Base-by-base conservation (phyloP, 108 stramenopile genomes). In the Nitzschia sp. region DNA sequence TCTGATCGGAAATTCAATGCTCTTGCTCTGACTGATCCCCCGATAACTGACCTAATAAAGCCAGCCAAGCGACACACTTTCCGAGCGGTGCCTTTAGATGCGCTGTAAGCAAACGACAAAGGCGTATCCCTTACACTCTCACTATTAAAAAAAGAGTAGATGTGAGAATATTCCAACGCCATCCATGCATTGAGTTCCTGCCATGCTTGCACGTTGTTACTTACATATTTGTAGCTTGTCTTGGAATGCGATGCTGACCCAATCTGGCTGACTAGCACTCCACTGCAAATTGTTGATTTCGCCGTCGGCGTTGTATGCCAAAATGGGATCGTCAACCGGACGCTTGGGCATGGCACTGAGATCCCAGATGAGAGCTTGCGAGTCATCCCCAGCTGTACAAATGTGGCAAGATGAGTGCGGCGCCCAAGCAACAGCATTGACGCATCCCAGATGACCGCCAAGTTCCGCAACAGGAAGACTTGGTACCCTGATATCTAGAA, bases 281-380 rank as follows among this genome's bases (percentile, higher is more conserved):
- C 99, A 99, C 67, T 96, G 95, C 59, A 99, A 76, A 78, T 95
- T 92, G 71, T 99, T 99, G 66, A 99, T 95, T 75, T 97, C 97
- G 26, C 85, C 92, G 45, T 96, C 90, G 0, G 99, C 99, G 66
- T 88, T 95, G 83, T 98, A 99, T 38, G 99, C 98, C 53, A 99
- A 81, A 61, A 99, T 98, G 1, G 99, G 99, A 68, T 98, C 98
- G 26, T 96, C 95, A 30, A 96, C 85, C 1, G 89, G 86, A 11
- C 87, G 76, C 54, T 88, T 88, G 19, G 85, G 79, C 85, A 95
- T 90, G 30, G 79, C 56, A 34, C 78, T 75, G 46, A 98, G 79
- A 72, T 99, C 99, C 99, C 99, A 99, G 75, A 99, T 99, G 30
- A 99, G 72, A 2, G 99, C 97, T 68, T 98, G 97, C 24, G 66